phyloP scores from a whole-genome alignment of 768 basidiomycete species.

The Rhizopogon vinicolor region DNA sequence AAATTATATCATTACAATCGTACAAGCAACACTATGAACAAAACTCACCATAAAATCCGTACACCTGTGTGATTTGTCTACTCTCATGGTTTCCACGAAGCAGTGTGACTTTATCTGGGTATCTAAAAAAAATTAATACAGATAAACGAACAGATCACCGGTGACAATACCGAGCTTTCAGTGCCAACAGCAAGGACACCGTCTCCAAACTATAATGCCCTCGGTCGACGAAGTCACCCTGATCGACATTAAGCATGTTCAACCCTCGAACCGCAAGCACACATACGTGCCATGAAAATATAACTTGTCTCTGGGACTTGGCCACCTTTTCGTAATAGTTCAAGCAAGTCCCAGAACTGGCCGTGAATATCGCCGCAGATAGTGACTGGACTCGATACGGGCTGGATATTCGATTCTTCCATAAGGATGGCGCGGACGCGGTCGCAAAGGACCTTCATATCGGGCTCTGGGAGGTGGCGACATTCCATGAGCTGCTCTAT shows the following conservation, averaged over 20 bases:
- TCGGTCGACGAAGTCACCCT: constrained; percentile 98
- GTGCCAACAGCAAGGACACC: constrained; percentile 78
- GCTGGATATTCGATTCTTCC: constrained; percentile 97
- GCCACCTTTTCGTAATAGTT: constrained; percentile 83
- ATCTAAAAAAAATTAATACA: constrained; percentile 41
- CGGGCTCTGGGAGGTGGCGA: constrained; percentile 82
- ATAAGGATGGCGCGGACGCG: constrained; percentile 84
- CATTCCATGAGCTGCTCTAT: constrained; percentile 85
- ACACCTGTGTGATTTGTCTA: constrained; percentile 96
- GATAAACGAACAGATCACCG: neutral
- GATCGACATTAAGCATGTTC: constrained; percentile 23
- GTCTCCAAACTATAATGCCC: constrained; percentile 97
- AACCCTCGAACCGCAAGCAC: constrained; percentile 21
- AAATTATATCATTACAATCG: neutral
- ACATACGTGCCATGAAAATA: constrained; percentile 89
- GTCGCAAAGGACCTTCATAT: constrained; percentile 92
- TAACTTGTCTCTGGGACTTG: constrained; percentile 86
- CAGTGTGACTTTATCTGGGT: constrained; percentile 89
- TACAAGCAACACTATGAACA: neutral
- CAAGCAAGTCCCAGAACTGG: constrained; percentile 95
- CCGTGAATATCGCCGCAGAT: constrained; percentile 97
- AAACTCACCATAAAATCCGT: constrained; percentile 90
- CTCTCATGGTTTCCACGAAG: constrained; percentile 96
- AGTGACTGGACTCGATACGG: constrained; percentile 92
- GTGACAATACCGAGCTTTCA: constrained; percentile 77